Conservation (phyloP, 257 asterid species). For the Osmanthus fragrans region DNA sequence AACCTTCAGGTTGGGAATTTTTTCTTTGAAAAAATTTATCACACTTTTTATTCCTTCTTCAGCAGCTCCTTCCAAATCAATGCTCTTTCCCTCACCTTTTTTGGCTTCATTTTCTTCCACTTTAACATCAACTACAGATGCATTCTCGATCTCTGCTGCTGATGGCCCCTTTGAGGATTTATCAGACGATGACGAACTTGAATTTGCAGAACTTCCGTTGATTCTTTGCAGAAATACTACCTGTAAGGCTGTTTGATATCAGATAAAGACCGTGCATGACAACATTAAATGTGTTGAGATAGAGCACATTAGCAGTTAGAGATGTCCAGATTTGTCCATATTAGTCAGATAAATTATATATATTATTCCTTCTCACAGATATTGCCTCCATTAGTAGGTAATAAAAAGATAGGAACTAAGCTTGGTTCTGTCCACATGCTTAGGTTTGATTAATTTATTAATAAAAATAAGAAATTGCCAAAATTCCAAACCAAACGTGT, state of each 20-base stretch:
- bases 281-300: not conserved
- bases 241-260: conserved; percentile 40
- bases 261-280: not conserved
- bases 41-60: conserved; percentile 88
- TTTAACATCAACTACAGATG: conserved; percentile 65
- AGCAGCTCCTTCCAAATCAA: conserved; percentile 78
- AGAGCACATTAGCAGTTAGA: not conserved
- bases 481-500: too few relatives aligned
- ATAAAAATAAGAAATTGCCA: not conserved
- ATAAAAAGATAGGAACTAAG: not conserved
- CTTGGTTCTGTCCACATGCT: not conserved
- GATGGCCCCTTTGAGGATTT: conserved; percentile 58
- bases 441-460: not conserved
- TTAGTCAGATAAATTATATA: not conserved
- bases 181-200: conserved; percentile 47
- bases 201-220: conserved; percentile 50
- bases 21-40: conserved; percentile 82
- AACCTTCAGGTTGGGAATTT: conserved; percentile 86
- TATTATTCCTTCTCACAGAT: not conserved
- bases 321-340: not conserved
- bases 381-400: not conserved
- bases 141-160: conserved; percentile 51
- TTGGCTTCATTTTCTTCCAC: conserved; percentile 63
- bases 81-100: conserved; percentile 59
- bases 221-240: conserved; percentile 73